Evolutionary conservation across 257 asterid species (phyloP).

Genomic region (Nemophila menziesii): DNA sequence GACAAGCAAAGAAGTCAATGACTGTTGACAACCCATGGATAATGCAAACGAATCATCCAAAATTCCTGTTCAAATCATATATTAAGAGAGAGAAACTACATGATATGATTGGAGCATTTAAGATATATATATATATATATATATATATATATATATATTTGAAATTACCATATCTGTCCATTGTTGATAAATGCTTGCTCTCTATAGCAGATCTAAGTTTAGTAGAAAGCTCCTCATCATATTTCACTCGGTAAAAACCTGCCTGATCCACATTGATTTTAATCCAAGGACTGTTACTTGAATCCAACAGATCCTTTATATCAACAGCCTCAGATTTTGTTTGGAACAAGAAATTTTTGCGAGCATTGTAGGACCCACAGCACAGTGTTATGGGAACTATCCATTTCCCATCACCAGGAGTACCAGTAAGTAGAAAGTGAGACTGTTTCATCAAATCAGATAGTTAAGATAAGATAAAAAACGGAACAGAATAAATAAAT

Average conservation of each 20-base stretch:
- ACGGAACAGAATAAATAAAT: no score
- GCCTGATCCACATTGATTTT: conserved; percentile 77
- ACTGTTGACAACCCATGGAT: conserved; percentile 24
- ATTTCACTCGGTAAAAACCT: conserved; percentile 68
- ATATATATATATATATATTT: no score
- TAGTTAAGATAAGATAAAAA: neutral
- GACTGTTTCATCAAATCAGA: conserved; percentile 14
- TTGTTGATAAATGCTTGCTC: neutral
- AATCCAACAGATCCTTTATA: conserved; percentile 24
- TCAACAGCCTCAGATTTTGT: conserved; percentile 16
- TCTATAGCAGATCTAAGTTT: neutral
- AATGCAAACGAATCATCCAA: conserved; percentile 34
- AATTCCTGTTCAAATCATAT: conserved; percentile 18
- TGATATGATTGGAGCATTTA: no score
- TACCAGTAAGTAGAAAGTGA: conserved; percentile 20
- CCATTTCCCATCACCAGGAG: conserved; percentile 23
- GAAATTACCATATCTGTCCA: neutral
- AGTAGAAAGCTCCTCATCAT: neutral
- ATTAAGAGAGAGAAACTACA: neutral
- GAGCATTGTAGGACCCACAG: conserved; percentile 17
- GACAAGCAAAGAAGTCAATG: conserved; percentile 28
- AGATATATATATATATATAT: no score
- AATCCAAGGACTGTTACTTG: conserved; percentile 47
- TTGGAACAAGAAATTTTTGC: conserved; percentile 22
- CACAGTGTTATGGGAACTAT: conserved; percentile 30